Evolutionary conservation across 768 basidiomycete species (phyloP).

Genomic region (Coprinopsis strossmayeri): DNA sequence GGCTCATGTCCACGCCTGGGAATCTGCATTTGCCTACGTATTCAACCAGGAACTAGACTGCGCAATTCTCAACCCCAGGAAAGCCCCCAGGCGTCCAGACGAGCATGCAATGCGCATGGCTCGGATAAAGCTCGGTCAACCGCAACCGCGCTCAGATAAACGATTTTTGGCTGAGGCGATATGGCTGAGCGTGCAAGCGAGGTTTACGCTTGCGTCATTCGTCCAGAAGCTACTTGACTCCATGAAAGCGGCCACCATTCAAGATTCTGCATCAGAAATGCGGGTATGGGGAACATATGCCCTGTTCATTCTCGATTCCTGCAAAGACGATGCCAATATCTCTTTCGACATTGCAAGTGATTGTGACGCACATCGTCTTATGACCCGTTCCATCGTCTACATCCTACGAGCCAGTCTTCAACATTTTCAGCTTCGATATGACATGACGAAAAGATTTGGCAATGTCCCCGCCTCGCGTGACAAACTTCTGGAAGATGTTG

Average conservation of each 20-base stretch:
- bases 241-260: constrained; percentile 16
- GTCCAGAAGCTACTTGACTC: constrained; percentile 32
- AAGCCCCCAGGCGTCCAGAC: constrained; percentile 33
- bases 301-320: constrained; percentile 39
- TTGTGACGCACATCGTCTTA: constrained; percentile 48
- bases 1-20: constrained; percentile 54
- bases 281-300: constrained; percentile 41
- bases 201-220: constrained; percentile 43
- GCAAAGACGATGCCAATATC: constrained; percentile 37
- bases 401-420: constrained; percentile 42
- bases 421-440: constrained; percentile 41
- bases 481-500: constrained; percentile 15
- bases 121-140: constrained; percentile 45
- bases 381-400: constrained; percentile 37
- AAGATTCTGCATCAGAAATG: constrained; percentile 24
- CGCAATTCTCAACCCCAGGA: constrained; percentile 23
- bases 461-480: constrained; percentile 18
- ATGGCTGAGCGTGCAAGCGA: constrained; percentile 46
- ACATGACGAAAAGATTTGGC: constrained; percentile 24
- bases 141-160: constrained; percentile 50
- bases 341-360: constrained; percentile 40
- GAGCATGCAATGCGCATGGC: constrained; percentile 48
- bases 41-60: constrained; percentile 39
- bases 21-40: constrained; percentile 49
- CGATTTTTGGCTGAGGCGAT: constrained; percentile 58